A percentile compares a stretch with the other conserved stretches of the same genome.
Evolutionary conservation across 305 asterid species (phyloP).

Genomic region (Plantago coronopus): DNA sequence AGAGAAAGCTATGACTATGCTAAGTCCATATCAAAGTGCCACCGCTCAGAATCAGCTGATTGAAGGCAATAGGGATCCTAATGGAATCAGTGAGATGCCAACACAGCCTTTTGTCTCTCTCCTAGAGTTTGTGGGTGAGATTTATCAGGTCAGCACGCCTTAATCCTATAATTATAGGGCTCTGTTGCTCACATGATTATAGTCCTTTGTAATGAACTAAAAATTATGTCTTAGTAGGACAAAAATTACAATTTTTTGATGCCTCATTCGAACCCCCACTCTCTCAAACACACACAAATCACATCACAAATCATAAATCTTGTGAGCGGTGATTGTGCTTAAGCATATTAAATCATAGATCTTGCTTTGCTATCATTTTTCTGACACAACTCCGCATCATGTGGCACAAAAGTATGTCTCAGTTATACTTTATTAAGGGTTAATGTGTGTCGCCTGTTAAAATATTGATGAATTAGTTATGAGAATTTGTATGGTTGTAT

Average conservation of each 20-base stretch:
- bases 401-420: no score
- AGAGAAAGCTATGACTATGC: conserved; percentile 80
- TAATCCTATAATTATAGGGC: conserved; percentile 1
- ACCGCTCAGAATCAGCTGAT: conserved; percentile 48
- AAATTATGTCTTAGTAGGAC: no score
- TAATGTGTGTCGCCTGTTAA: no score
- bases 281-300: no score
- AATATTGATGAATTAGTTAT: no score
- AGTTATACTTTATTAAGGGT: no score
- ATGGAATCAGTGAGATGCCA: conserved; percentile 44
- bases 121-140: conserved; percentile 91
- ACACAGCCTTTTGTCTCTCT: conserved; percentile 78
- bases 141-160: conserved; percentile 64
- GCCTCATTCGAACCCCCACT: no score
- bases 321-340: conserved; percentile 10
- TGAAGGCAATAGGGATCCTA: conserved; percentile 52
- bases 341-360: conserved; percentile 6
- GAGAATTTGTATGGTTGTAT: no score
- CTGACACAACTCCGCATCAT: background rate
- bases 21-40: conserved; percentile 58
- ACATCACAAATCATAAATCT: no score
- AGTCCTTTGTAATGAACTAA: no score
- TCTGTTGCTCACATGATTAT: no score
- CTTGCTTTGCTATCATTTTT: conserved; percentile 4
- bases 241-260: no score